phyloP scores from a whole-genome alignment of 495 filamentous ascomycete genomes.

The Neurospora tetraspora region DNA sequence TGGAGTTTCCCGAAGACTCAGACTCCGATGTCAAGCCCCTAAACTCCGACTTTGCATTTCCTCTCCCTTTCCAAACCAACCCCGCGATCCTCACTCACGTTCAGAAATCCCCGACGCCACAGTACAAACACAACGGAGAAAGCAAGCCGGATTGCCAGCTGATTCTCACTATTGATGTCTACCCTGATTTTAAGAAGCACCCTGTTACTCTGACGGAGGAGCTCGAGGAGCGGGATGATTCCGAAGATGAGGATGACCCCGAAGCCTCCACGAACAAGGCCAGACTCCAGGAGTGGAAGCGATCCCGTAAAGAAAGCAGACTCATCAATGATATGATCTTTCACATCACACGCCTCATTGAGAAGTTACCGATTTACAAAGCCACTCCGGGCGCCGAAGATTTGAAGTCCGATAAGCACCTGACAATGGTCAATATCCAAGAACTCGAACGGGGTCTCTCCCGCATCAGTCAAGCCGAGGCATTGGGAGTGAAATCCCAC shows the following conservation, averaged over 20 bases:
- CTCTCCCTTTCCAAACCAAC: not conserved
- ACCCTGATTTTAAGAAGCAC: not conserved
- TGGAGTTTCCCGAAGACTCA: not conserved
- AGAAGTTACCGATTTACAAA: not conserved
- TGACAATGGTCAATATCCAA: not conserved
- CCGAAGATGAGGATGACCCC: no score
- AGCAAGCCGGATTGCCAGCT: not conserved
- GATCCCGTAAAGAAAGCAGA: no score
- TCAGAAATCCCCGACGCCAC: not conserved
- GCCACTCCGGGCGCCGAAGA: not conserved
- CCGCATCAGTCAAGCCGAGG: no score
- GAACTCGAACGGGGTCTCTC: not conserved
- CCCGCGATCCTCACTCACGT: not conserved
- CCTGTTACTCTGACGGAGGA: no score
- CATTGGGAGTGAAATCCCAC: not conserved
- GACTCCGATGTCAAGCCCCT: not conserved
- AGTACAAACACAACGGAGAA: not conserved
- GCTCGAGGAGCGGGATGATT: no score
- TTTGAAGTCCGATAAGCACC: not conserved
- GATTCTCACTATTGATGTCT: not conserved
- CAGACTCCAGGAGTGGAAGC: no score
- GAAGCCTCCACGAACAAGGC: no score
- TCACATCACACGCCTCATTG: not conserved
- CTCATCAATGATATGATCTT: no score
- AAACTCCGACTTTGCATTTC: no score